Conservation (phyloP, 1,139 yeast genomes). For the Pneumocystis oryctolagi region DNA sequence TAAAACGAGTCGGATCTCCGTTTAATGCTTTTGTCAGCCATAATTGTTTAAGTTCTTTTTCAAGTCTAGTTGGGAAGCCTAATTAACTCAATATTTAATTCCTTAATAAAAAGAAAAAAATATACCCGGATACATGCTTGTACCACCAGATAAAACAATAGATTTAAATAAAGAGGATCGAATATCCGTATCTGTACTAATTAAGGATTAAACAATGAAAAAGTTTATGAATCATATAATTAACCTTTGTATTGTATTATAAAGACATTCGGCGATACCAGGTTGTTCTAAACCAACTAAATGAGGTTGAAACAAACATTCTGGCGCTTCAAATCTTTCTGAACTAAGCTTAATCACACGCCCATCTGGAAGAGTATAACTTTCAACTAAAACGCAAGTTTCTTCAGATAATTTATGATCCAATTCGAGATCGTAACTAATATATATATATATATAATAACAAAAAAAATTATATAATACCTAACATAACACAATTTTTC, state of each 20-base stretch:
- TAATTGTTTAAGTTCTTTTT: constrained; percentile 80
- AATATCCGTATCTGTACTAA: constrained; percentile 87
- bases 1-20: constrained; percentile 74
- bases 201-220: not conserved
- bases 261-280: constrained; percentile 84
- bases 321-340: constrained; percentile 96
- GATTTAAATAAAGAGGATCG: constrained; percentile 81
- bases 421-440: constrained; percentile 73
- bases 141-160: constrained; percentile 90
- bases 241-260: constrained; percentile 47
- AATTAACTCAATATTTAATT: not conserved
- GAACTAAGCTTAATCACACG: constrained; percentile 86
- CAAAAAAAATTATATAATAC: not conserved
- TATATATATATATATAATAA: not conserved
- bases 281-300: constrained; percentile 96
- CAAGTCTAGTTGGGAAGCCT: not conserved
- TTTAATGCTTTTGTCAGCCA: constrained; percentile 83
- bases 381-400: constrained; percentile 83
- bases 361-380: constrained; percentile 82
- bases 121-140: constrained; percentile 96
- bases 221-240: not conserved
- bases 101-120: constrained; percentile 81
- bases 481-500: constrained; percentile 82
- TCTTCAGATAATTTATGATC: constrained; percentile 81
- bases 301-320: constrained; percentile 91